phyloP scores from a whole-genome alignment of 371 early-diverging fungal genomes.

The Mucor irregularis region DNA sequence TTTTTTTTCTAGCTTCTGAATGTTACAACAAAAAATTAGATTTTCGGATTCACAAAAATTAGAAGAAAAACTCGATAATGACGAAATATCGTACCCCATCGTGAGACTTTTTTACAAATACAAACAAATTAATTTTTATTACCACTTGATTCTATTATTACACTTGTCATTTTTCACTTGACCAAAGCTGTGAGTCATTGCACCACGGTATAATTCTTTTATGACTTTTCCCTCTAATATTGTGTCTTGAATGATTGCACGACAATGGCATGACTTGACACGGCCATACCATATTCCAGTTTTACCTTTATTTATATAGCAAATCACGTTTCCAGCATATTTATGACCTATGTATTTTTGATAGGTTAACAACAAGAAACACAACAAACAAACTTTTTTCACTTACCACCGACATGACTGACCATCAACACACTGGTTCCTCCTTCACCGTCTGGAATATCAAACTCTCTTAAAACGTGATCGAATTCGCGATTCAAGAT shows the following conservation, averaged over 20 bases:
- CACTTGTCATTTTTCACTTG: conserved; percentile 6
- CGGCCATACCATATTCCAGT: conserved; percentile 71
- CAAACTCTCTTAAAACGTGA: conserved; percentile 57
- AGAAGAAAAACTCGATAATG: neutral
- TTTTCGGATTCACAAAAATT: neutral
- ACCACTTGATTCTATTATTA: conserved; percentile 27
- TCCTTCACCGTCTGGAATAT: conserved; percentile 53
- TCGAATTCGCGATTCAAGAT: conserved; percentile 70
- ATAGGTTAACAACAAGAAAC: too few relatives aligned
- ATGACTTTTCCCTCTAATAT: conserved; percentile 58
- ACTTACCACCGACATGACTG: conserved; percentile 72
- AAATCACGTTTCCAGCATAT: conserved; percentile 79
- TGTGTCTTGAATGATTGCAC: conserved; percentile 59
- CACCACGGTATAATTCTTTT: conserved; percentile 63
- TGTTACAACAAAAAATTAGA: too few relatives aligned
- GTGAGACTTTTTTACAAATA: too few relatives aligned
- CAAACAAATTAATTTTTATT: neutral
- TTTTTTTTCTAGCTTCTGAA: too few relatives aligned
- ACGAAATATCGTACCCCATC: too few relatives aligned
- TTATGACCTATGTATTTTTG: conserved; percentile 63
- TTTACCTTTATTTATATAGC: conserved; percentile 55
- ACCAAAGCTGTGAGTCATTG: conserved; percentile 58
- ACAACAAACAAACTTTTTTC: neutral
- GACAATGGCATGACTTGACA: conserved; percentile 61
- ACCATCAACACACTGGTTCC: conserved; percentile 57